Percentiles rank a stretch among this genome's conserved stretches.
phyloP scores from a whole-genome alignment of 306 rosid species.

The Ormosia semicastrata region DNA sequence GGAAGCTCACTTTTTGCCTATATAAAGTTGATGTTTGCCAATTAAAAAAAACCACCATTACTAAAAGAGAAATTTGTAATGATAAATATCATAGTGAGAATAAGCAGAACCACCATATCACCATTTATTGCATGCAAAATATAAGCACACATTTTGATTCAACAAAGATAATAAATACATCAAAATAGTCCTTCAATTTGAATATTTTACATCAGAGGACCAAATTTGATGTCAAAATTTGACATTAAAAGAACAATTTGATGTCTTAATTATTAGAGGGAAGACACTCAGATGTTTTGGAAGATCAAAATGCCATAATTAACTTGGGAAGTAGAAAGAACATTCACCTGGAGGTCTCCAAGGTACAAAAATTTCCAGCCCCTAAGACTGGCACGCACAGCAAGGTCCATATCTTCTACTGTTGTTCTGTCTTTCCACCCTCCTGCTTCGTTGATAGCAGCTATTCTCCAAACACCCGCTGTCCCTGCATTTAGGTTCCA shows the following conservation, averaged over 20 bases:
- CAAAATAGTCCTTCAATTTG: background rate
- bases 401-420: slow-evolving; percentile 99
- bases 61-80: background rate
- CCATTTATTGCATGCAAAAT: background rate
- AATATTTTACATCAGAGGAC: background rate
- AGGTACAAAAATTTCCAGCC: slow-evolving; percentile 98
- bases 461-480: slow-evolving; percentile 98
- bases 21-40: background rate
- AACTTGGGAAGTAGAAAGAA: background rate
- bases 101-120: background rate
- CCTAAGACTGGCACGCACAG: slow-evolving; percentile 93
- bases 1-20: slow-evolving; percentile 99
- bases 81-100: background rate
- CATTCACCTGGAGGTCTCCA: slow-evolving; percentile 87
- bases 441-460: slow-evolving; percentile 96
- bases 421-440: slow-evolving; percentile 99
- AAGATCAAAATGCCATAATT: no score
- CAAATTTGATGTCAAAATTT: background rate
- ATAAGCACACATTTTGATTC: background rate
- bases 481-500: slow-evolving; percentile 58
- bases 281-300: no score
- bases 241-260: background rate
- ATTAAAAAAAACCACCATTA: background rate
- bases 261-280: background rate
- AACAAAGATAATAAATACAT: background rate